Percentiles rank a stretch among this genome's conserved stretches.
Evolutionary conservation across 1,284 basidiomycete species (phyloP).

Genomic region (Sutorius eximius): DNA sequence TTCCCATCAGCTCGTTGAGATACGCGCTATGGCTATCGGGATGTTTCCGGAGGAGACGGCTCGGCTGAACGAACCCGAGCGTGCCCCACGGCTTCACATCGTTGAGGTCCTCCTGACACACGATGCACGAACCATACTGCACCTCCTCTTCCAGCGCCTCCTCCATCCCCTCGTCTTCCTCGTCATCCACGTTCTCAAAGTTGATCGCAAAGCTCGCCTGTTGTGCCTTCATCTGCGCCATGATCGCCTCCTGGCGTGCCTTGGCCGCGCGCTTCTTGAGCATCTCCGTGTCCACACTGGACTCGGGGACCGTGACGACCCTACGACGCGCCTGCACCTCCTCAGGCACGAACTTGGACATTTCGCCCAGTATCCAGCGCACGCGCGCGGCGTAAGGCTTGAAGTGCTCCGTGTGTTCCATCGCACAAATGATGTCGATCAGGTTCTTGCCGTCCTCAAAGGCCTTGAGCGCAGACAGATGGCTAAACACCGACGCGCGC

Average conservation of each 20-base stretch:
- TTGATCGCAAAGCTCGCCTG: constrained; percentile 83
- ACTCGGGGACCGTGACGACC: constrained; percentile 40
- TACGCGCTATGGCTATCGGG: constrained; percentile 70
- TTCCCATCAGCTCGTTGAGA: constrained; percentile 74
- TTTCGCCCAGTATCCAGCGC: constrained; percentile 70
- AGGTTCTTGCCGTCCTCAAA: constrained; percentile 64
- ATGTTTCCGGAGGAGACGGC: constrained; percentile 79
- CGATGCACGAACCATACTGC: constrained; percentile 90
- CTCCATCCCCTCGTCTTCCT: constrained; percentile 59
- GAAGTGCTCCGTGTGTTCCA: constrained; percentile 76
- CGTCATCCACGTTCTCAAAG: constrained; percentile 60
- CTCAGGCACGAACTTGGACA: constrained; percentile 53
- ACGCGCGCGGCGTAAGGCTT: constrained; percentile 69
- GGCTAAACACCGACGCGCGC: constrained; percentile 61
- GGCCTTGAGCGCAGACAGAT: constrained; percentile 50
- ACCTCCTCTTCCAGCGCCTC: constrained; percentile 48
- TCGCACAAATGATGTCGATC: constrained; percentile 69
- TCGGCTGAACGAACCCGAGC: constrained; percentile 89
- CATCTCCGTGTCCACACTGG: constrained; percentile 57
- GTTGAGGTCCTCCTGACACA: constrained; percentile 94
- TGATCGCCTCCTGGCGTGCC: constrained; percentile 83
- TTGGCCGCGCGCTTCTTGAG: constrained; percentile 80
- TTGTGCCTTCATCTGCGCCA: constrained; percentile 91
- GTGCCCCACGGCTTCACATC: constrained; percentile 78
- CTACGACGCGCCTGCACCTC: constrained; percentile 55